phyloP scores from a whole-genome alignment of 495 filamentous ascomycete genomes.

The Podospora sp. region DNA sequence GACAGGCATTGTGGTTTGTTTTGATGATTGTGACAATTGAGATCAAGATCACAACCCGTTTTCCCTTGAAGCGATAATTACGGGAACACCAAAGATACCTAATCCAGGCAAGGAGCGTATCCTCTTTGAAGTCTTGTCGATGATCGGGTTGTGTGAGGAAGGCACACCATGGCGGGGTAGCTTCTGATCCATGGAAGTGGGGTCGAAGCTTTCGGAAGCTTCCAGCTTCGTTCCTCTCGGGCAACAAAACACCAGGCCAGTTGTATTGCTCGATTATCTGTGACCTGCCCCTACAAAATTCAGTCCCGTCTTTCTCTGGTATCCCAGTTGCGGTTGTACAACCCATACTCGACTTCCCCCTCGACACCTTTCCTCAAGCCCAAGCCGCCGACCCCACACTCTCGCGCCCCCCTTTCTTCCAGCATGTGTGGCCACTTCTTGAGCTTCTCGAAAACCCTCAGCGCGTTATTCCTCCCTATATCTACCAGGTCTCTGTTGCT shows the following conservation, averaged over 20 bases:
- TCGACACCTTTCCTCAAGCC: slow-evolving; percentile 18
- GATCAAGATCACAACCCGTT: background rate
- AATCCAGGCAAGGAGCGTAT: background rate
- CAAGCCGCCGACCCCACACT: slow-evolving; percentile 29
- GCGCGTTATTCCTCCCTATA: slow-evolving; percentile 33
- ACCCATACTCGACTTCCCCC: slow-evolving; percentile 27
- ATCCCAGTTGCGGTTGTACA: slow-evolving; percentile 31
- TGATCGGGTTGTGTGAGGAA: slow-evolving; percentile 1
- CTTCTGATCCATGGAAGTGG: slow-evolving; percentile 12
- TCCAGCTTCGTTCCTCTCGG: slow-evolving; percentile 11
- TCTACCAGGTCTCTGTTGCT: slow-evolving; percentile 24
- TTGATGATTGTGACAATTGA: background rate
- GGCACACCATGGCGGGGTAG: slow-evolving; percentile 14
- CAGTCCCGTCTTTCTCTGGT: slow-evolving; percentile 3
- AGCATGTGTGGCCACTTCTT: slow-evolving; percentile 21
- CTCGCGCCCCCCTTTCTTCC: slow-evolving; percentile 20
- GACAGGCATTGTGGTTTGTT: slow-evolving; percentile 68
- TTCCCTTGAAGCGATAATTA: background rate
- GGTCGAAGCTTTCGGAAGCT: slow-evolving; percentile 14
- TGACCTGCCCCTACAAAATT: background rate
- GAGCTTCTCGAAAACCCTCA: slow-evolving; percentile 25
- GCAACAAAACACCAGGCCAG: background rate
- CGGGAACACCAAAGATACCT: no score
- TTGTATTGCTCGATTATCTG: background rate
- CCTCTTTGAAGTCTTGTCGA: background rate